Conservation (phyloP, 2,329 filamentous ascomycete species). For the Tolypocladium ophioglossoides region DNA sequence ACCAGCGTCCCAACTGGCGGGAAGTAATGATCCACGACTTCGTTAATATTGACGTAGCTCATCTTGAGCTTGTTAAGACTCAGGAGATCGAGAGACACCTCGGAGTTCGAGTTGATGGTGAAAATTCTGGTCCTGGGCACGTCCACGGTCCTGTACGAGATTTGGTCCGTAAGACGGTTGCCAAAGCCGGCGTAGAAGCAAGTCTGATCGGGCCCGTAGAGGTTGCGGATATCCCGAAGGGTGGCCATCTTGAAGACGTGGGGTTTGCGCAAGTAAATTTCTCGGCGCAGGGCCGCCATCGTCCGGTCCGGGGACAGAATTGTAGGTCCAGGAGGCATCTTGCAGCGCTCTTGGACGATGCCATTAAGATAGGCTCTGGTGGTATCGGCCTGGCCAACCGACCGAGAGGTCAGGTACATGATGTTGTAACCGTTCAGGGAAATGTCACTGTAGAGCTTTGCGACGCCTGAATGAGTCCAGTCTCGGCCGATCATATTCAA, state of each 20-base stretch:
- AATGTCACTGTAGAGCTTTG: conserved; percentile 95
- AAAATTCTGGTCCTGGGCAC: conserved; percentile 93
- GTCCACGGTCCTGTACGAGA: conserved; percentile 92
- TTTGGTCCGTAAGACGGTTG: conserved; percentile 89
- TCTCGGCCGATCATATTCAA: conserved; percentile 94
- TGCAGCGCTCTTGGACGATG: conserved; percentile 78
- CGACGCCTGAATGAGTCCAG: conserved; percentile 95
- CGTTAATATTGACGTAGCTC: conserved; percentile 93
- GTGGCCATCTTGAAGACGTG: conserved; percentile 99
- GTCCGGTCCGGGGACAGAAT: conserved; percentile 93
- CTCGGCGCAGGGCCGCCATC: conserved; percentile 81
- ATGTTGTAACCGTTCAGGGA: conserved; percentile 95
- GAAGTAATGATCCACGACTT: conserved; percentile 97
- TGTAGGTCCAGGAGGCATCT: conserved; percentile 78
- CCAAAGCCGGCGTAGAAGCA: conserved; percentile 97
- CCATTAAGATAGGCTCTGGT: conserved; percentile 85
- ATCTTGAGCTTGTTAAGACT: conserved; percentile 92
- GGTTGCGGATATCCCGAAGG: conserved; percentile 79
- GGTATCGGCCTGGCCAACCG: conserved; percentile 84
- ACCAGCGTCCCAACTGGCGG: conserved; percentile 81
- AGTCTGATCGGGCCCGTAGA: conserved; percentile 67
- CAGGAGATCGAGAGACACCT: conserved; percentile 83
- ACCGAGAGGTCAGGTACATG: conserved; percentile 91
- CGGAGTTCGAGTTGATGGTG: conserved; percentile 96
- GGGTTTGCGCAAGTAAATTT: conserved; percentile 90